Percentiles rank a stretch among this genome's conserved stretches.
Conservation (phyloP, 23 red algal species). For the Agarophyton chilense region DNA sequence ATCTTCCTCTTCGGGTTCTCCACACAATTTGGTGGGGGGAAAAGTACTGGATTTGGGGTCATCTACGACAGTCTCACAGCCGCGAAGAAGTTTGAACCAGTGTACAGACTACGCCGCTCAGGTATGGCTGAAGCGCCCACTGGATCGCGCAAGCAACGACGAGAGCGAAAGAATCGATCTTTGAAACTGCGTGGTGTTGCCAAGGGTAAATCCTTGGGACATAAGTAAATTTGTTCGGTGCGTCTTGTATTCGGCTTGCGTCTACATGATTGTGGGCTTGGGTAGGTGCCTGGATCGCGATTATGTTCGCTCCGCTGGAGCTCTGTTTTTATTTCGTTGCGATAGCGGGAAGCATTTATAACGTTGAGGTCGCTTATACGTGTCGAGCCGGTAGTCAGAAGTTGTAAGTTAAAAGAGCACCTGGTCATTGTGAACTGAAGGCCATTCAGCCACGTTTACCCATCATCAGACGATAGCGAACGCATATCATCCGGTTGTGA, state of each 20-base stretch:
- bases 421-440: neutral
- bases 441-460: neutral
- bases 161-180: conserved; percentile 91
- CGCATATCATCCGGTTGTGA: conserved; percentile 18
- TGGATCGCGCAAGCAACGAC: conserved; percentile 90
- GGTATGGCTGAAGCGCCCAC: conserved; percentile 84
- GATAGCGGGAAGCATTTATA: neutral
- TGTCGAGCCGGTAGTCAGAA: neutral
- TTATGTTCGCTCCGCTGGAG: neutral
- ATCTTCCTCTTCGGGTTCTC: conserved; percentile 97
- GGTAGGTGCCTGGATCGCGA: neutral
- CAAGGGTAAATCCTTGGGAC: conserved; percentile 80
- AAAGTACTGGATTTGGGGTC: conserved; percentile 94
- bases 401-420: neutral
- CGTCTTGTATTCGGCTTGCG: neutral
- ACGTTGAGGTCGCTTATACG: neutral
- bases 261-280: neutral
- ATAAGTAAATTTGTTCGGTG: conserved; percentile 64
- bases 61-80: conserved; percentile 93
- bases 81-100: conserved; percentile 92
- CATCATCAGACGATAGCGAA: conserved; percentile 11
- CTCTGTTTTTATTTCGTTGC: neutral
- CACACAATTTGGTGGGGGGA: conserved; percentile 93
- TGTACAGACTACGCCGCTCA: conserved; percentile 83
- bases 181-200: conserved; percentile 86